Evolutionary conservation across 352 stramenopile genomes (phyloP).

Genomic region (Globisporangium emineosum): DNA sequence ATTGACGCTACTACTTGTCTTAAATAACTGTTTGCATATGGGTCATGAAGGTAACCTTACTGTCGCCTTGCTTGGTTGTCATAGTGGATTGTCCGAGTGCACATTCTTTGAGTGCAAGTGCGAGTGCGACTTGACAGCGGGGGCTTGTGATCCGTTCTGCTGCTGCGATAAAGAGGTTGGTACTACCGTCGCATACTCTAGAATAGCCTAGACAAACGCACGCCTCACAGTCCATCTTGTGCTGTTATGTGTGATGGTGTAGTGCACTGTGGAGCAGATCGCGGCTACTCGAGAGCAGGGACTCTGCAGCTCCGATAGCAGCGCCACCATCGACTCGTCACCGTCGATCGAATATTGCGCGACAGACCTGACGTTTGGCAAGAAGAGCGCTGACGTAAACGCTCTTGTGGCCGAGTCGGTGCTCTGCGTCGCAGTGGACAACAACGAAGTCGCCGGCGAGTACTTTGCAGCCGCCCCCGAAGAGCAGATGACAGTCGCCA

Average conservation of each 20-base stretch:
- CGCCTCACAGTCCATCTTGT: not conserved
- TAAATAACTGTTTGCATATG: too few relatives aligned
- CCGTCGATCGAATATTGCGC: slow-evolving; percentile 41
- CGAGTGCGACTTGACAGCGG: slow-evolving; percentile 43
- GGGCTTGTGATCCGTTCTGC: slow-evolving; percentile 42
- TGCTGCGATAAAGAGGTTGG: slow-evolving; percentile 45
- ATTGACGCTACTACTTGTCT: not conserved
- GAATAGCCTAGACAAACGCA: not conserved
- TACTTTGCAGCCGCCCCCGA: slow-evolving; percentile 29
- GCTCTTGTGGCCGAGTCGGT: slow-evolving; percentile 42
- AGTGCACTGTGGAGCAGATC: slow-evolving; percentile 34
- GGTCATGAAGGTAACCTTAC: too few relatives aligned
- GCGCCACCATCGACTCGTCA: not conserved
- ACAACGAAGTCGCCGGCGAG: slow-evolving; percentile 41
- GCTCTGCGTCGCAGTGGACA: slow-evolving; percentile 45
- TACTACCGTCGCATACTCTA: not conserved
- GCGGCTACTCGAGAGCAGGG: slow-evolving; percentile 13
- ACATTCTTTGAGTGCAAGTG: slow-evolving; percentile 42
- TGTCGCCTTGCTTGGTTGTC: not conserved
- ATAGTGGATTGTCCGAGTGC: slow-evolving; percentile 19
- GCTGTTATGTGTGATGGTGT: not conserved
- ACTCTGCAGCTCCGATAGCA: slow-evolving; percentile 21
- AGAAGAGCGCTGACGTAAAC: slow-evolving; percentile 24
- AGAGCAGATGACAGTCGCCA: slow-evolving; percentile 28
- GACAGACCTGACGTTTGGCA: slow-evolving; percentile 28